These are phyloP conservation scores for Phaeosphaeria sp. DNA, from an alignment of 2,329 filamentous ascomycete species.

Conservation along the genomic window DNA sequence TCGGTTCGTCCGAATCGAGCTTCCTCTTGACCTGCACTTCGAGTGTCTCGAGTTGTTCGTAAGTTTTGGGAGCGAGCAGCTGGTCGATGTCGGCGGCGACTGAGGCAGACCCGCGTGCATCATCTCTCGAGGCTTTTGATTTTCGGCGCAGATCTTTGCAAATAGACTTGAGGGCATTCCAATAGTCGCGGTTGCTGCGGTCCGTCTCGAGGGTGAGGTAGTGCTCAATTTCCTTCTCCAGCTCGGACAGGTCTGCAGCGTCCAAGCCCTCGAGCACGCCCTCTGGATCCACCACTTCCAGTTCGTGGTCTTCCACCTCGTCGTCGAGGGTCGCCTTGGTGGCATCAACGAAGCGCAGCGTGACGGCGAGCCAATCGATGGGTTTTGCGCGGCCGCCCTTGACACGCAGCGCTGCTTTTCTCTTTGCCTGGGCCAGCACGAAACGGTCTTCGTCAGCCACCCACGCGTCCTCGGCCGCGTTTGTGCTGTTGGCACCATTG, in stretches of 20 bases:
- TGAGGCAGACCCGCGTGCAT: conserved; percentile 78
- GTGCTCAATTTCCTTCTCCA: conserved; percentile 81
- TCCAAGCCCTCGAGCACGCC: conserved; percentile 78
- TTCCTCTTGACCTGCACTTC: conserved; percentile 89
- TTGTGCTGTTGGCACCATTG: conserved; percentile 51
- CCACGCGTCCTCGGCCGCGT: conserved; percentile 66
- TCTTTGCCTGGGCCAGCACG: conserved; percentile 95
- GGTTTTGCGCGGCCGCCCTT: conserved; percentile 89
- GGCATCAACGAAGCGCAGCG: conserved; percentile 83
- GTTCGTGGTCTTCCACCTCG: conserved; percentile 75
- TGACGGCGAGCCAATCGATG: conserved; percentile 93
- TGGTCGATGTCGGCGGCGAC: conserved; percentile 89
- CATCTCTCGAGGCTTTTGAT: conserved; percentile 64
- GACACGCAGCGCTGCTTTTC: conserved; percentile 94
- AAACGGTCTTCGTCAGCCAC: conserved; percentile 96
- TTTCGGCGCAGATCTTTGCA: conserved; percentile 77
- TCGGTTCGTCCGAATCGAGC: conserved; percentile 84
- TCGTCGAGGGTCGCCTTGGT: conserved; percentile 82
- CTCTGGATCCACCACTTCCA: conserved; percentile 80
- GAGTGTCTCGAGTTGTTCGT: conserved; percentile 83
- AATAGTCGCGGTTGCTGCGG: conserved; percentile 81
- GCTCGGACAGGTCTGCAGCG: conserved; percentile 70
- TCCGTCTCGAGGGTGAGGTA: conserved; percentile 84
- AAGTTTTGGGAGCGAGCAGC: conserved; percentile 82
- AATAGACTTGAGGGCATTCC: conserved; percentile 85